Base-by-base conservation (phyloP, 257 asterid species). In the Parsonsia alboflavescens region DNA sequence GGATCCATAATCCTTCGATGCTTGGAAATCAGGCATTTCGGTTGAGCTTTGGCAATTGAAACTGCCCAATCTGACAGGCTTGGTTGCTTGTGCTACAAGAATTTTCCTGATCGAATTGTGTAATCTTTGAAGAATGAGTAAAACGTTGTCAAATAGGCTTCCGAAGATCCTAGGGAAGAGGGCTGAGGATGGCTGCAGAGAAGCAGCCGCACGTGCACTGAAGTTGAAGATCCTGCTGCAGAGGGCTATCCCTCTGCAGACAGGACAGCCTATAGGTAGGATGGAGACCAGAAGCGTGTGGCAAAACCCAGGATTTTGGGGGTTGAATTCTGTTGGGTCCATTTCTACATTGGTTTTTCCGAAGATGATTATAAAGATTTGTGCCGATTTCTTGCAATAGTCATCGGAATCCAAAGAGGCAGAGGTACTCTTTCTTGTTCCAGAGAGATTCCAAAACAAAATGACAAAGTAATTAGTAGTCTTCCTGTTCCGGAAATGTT, bases 41-140 rank as follows among this genome's bases (percentile, higher is more conserved):
- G 15, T 42, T 30, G 49, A 19, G 24, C 77, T 13, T 26, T 61
- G n/a, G 49, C 22, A 4, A 41, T 10, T 44, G 13, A 65, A 42
- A 48, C 71, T 45, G 8, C 84, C 84, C 48, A 83, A 70, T 52
- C 68, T 71, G 61, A 74, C 78, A 1, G 82, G 74, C 67, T 79
- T 77, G 45, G 41, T 56, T 44, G 83, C 81, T 49, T 70, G 81
- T 52, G 75, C 70, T 65, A n/a, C 76, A 58, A 83, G 61, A 52
- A 58, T 46, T 63, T 41, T 24, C 41, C 52, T 42, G 58, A 75
- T 22, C 39, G 12, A 67, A 42, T 69, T 59, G 10, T 28, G 28
- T 2, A 72, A 50, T 68, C 71, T 58, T 17, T 65, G 72, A n/a
- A 80, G 13, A 26, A 73, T 58, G 28, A 22, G 46, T 9, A 68